Percentiles rank a stretch among this genome's conserved stretches.
These are phyloP conservation scores for Vachellia pachyceras DNA, from an alignment of 306 rosid species.

Conservation along the genomic window DNA sequence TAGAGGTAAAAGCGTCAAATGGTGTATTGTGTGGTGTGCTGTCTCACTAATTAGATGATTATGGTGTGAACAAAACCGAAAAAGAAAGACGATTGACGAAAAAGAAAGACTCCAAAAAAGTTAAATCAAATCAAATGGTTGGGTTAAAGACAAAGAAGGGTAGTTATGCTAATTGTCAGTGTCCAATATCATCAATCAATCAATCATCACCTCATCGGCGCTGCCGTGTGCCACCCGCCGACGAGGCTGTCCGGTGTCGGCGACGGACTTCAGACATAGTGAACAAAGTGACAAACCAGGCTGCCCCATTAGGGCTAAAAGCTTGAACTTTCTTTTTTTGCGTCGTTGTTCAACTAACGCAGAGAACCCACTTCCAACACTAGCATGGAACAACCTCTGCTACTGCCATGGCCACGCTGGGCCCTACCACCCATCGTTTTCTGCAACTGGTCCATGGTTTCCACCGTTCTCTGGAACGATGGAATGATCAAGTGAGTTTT, in stretches of 20 bases:
- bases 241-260: not conserved
- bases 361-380: no score
- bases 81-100: not conserved
- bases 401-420: not conserved
- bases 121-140: not conserved
- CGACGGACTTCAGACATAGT: not conserved
- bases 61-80: not conserved
- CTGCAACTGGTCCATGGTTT: not conserved
- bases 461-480: no score
- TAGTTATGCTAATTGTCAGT: not conserved
- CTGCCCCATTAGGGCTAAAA: not conserved
- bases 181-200: not conserved
- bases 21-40: not conserved
- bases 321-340: not conserved
- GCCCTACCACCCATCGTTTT: not conserved
- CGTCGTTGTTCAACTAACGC: not conserved
- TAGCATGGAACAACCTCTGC: not conserved
- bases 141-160: not conserved
- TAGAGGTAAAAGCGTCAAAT: not conserved
- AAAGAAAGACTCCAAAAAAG: not conserved
- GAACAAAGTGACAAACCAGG: not conserved
- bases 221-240: not conserved
- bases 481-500: no score
- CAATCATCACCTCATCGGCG: not conserved
- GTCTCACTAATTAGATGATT: not conserved